A percentile compares a stretch with the other conserved stretches of the same genome.
Conservation (phyloP, 163 green algal genomes). For the Scenedesmus sp. region DNA sequence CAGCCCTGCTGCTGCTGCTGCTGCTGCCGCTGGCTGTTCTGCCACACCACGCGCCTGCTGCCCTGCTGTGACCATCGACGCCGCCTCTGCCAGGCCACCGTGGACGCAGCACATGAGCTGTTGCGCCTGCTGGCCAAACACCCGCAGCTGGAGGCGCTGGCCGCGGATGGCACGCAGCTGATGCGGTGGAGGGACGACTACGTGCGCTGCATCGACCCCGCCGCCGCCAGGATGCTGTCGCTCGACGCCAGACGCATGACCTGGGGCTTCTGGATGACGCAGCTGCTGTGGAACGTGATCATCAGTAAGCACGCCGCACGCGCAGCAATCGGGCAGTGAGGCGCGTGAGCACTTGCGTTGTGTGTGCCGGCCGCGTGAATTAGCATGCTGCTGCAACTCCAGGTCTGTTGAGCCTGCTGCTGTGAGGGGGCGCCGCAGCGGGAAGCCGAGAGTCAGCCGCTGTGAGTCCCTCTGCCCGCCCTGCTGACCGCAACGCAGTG, state of each 20-base stretch:
- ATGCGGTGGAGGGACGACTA: background rate
- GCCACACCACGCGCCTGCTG: background rate
- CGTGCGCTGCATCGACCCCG: background rate
- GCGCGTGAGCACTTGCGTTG: too few relatives aligned
- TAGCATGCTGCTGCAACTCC: too few relatives aligned
- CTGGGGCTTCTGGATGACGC: background rate
- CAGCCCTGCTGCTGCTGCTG: too few relatives aligned
- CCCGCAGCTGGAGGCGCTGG: background rate
- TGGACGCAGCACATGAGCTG: background rate
- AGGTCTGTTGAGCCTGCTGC: too few relatives aligned
- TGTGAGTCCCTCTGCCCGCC: too few relatives aligned
- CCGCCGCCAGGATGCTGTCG: background rate
- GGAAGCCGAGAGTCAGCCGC: too few relatives aligned
- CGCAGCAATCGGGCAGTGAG: too few relatives aligned
- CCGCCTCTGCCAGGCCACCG: background rate
- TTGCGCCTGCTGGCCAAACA: background rate
- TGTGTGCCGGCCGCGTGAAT: too few relatives aligned
- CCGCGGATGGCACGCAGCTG: background rate
- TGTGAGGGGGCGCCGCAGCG: too few relatives aligned
- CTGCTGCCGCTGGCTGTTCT: background rate
- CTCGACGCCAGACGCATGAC: background rate
- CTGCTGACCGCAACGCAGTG: too few relatives aligned
- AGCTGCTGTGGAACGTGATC: conserved; percentile 17
- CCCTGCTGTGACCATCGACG: background rate
- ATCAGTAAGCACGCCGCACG: too few relatives aligned